Percentiles rank a stretch among this genome's conserved stretches.
Evolutionary conservation across 352 stramenopile species (phyloP).

Genomic region (Pythium volutum): DNA sequence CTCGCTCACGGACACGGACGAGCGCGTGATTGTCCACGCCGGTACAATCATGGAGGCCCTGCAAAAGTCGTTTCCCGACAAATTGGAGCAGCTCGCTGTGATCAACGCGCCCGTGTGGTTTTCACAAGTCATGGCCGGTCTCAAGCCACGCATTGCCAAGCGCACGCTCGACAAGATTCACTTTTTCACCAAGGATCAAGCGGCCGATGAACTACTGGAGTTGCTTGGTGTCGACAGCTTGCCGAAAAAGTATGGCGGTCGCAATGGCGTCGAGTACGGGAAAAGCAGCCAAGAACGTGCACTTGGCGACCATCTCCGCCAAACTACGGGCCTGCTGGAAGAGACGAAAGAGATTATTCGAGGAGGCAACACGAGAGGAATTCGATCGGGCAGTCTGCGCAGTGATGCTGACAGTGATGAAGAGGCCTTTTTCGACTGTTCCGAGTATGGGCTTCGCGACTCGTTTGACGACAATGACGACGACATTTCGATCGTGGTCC

Average conservation of each 20-base stretch:
- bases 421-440: slow-evolving; percentile 80
- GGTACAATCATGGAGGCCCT: slow-evolving; percentile 51
- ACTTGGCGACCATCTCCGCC: slow-evolving; percentile 58
- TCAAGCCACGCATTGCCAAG: slow-evolving; percentile 55
- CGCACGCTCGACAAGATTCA: slow-evolving; percentile 64
- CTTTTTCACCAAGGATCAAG: slow-evolving; percentile 46
- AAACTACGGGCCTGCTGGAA: slow-evolving; percentile 67
- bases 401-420: slow-evolving; percentile 54
- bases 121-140: slow-evolving; percentile 66
- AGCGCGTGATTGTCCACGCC: slow-evolving; percentile 61
- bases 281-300: slow-evolving; percentile 75
- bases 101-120: slow-evolving; percentile 79
- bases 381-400: slow-evolving; percentile 23
- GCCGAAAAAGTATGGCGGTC: slow-evolving; percentile 65
- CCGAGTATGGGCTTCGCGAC: slow-evolving; percentile 74
- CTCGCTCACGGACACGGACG: slow-evolving; percentile 63
- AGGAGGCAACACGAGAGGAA: slow-evolving; percentile 2
- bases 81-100: slow-evolving; percentile 53
- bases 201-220: slow-evolving; percentile 45
- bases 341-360: slow-evolving; percentile 74
- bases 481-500: slow-evolving; percentile 62
- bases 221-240: slow-evolving; percentile 70
- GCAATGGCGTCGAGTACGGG: slow-evolving; percentile 70
- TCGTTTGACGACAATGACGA: slow-evolving; percentile 53
- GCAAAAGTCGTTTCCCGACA: slow-evolving; percentile 63